A percentile compares a stretch with the other conserved stretches of the same genome.
These are phyloP conservation scores for Stereocaulon alpinum DNA, from an alignment of 495 filamentous ascomycete species.

Conservation along the genomic window DNA sequence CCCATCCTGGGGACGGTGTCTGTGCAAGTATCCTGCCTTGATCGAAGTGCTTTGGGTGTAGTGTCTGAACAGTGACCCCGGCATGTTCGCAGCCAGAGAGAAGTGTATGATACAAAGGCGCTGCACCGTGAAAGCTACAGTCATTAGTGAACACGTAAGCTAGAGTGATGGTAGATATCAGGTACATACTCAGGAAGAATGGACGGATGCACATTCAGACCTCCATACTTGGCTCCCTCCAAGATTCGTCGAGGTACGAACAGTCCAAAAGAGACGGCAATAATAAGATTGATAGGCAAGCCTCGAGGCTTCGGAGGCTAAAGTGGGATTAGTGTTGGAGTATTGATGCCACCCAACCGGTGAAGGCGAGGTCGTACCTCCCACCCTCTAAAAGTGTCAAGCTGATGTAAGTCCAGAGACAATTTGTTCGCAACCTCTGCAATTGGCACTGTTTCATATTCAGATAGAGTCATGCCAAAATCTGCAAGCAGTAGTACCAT, in stretches of 20 bases:
- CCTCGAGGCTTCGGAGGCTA: constrained; percentile 47
- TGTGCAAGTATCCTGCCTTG: constrained; percentile 64
- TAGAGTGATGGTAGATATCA: background rate
- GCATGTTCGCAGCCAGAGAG: constrained; percentile 45
- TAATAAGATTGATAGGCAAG: constrained; percentile 62
- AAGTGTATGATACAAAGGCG: constrained; percentile 71
- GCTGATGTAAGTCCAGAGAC: constrained; percentile 56
- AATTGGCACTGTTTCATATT: constrained; percentile 55
- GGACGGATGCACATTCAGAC: constrained; percentile 92
- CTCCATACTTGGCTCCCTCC: constrained; percentile 60
- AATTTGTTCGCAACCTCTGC: constrained; percentile 53
- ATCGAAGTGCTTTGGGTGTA: constrained; percentile 68
- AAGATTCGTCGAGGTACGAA: constrained; percentile 74
- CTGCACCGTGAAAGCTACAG: constrained; percentile 58
- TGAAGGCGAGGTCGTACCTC: constrained; percentile 35
- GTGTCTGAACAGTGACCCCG: constrained; percentile 75
- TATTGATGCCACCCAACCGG: background rate
- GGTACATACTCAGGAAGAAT: constrained; percentile 64
- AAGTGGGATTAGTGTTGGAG: constrained; percentile 10
- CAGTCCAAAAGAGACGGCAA: constrained; percentile 93
- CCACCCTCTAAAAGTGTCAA: constrained; percentile 77
- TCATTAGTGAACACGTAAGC: background rate
- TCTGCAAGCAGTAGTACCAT: constrained; percentile 42
- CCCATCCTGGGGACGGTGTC: constrained; percentile 43
- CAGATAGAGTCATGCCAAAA: constrained; percentile 8